Conservation (phyloP, 163 green algal species). For the Botryococcus braunii region DNA sequence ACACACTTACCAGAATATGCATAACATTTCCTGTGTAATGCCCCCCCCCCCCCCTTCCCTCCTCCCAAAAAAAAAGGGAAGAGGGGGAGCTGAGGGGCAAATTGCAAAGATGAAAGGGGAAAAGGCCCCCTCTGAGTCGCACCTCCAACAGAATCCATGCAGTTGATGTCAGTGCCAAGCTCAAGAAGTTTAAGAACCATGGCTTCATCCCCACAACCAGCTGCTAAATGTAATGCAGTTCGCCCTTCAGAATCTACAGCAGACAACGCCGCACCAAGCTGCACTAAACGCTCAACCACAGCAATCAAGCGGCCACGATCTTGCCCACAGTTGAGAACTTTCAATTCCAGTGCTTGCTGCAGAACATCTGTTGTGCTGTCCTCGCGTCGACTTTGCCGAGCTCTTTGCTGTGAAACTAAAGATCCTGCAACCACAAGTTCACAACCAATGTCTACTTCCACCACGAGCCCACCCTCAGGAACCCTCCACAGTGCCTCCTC, state of each 20-base stretch:
- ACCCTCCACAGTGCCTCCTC: no score
- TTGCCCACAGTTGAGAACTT: not conserved
- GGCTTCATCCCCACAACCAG: slow-evolving; percentile 40
- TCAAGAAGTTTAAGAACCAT: slow-evolving; percentile 48
- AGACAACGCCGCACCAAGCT: slow-evolving; percentile 29
- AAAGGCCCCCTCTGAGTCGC: not conserved
- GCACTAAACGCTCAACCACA: slow-evolving; percentile 38
- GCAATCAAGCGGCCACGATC: slow-evolving; percentile 39
- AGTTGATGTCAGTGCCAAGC: slow-evolving; percentile 47
- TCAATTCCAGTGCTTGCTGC: not conserved
- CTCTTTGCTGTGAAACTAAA: no score
- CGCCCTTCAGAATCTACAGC: slow-evolving; percentile 44
- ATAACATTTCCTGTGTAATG: no score
- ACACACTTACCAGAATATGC: no score
- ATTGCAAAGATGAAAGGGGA: not conserved
- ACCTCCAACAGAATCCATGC: slow-evolving; percentile 38
- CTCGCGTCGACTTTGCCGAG: not conserved
- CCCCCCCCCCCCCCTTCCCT: no score
- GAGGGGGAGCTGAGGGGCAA: not conserved
- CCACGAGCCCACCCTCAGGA: no score
- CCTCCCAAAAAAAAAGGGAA: no score
- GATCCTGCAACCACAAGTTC: no score
- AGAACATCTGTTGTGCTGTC: not conserved
- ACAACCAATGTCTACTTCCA: no score
- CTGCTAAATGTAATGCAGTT: slow-evolving; percentile 45